Evolutionary conservation across 192 early-diverging fungal genomes (phyloP).

Genomic region (Entomortierella lignicola): DNA sequence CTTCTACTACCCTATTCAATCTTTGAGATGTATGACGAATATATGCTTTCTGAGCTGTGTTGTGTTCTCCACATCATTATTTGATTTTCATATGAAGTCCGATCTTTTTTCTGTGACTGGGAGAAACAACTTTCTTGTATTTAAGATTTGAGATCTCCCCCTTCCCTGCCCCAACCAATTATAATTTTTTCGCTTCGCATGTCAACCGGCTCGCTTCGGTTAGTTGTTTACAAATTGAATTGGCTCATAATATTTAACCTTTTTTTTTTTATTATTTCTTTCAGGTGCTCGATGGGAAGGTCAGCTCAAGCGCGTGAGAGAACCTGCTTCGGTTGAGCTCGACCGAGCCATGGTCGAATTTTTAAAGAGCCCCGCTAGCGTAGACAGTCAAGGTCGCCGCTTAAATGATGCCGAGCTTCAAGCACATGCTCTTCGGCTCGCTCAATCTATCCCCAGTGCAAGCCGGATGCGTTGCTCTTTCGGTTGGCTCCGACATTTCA

Average conservation of each 20-base stretch:
- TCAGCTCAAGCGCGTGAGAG: slow-evolving; percentile 53
- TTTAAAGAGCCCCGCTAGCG: slow-evolving; percentile 44
- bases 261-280: not conserved
- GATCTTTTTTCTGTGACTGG: not conserved
- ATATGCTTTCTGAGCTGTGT: not conserved
- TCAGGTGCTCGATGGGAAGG: slow-evolving; percentile 48
- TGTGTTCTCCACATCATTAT: slow-evolving; percentile 10
- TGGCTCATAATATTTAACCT: not conserved
- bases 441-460: slow-evolving; percentile 48
- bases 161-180: not conserved
- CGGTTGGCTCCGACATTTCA: slow-evolving; percentile 53
- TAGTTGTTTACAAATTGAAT: not conserved
- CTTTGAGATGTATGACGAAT: not conserved
- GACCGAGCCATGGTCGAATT: slow-evolving; percentile 55
- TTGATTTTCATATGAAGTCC: slow-evolving; percentile 26
- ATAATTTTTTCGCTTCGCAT: not conserved
- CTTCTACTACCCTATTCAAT: not conserved
- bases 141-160: slow-evolving; percentile 8
- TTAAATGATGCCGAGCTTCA: slow-evolving; percentile 53
- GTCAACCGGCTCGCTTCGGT: slow-evolving; percentile 39
- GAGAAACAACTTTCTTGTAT: slow-evolving; percentile 14
- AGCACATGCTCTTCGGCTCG: slow-evolving; percentile 45
- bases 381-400: slow-evolving; percentile 45
- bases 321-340: slow-evolving; percentile 53
- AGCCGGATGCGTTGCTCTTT: slow-evolving; percentile 53